Percentiles rank a stretch among this genome's conserved stretches.
Conservation (phyloP, 352 stramenopile genomes). For the Lagenidium sp. region DNA sequence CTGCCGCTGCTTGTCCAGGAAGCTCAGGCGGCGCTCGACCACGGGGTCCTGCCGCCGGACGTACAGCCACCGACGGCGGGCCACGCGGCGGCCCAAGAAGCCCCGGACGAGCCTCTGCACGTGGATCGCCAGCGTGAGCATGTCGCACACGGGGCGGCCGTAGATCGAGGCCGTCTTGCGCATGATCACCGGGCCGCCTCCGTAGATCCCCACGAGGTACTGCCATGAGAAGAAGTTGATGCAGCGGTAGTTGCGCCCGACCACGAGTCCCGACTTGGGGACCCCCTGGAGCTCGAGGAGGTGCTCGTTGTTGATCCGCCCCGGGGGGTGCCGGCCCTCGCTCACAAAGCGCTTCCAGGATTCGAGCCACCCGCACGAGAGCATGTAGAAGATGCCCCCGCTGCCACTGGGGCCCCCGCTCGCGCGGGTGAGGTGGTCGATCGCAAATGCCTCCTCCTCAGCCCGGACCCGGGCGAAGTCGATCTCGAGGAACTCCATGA, state of each 20-base stretch:
- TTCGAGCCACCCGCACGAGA: conserved; percentile 28
- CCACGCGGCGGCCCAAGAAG: conserved; percentile 28
- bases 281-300: conserved; percentile 8
- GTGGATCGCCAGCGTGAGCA: conserved; percentile 19
- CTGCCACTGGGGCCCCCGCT: conserved; percentile 1
- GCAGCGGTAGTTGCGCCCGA: conserved; percentile 39
- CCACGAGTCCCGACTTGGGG: conserved; percentile 13
- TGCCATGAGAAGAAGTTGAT: conserved; percentile 45
- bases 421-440: conserved; percentile 21
- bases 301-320: conserved; percentile 26
- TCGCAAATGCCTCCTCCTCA: conserved; percentile 49
- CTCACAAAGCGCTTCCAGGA: conserved; percentile 35
- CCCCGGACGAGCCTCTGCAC: conserved; percentile 42
- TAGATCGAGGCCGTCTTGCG: conserved; percentile 41
- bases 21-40: conserved; percentile 11
- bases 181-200: conserved; percentile 32
- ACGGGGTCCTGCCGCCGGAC: conserved; percentile 20
- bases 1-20: conserved; percentile 10
- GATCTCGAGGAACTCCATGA: conserved; percentile 67
- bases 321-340: conserved; percentile 8
- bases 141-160: conserved; percentile 20
- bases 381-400: conserved; percentile 24
- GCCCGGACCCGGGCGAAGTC: conserved; percentile 32
- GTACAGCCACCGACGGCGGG: conserved; percentile 9
- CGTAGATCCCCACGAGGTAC: conserved; percentile 38